These are phyloP conservation scores for Perilla frutescens DNA, from an alignment of 257 asterid genomes.

Conservation along the genomic window DNA sequence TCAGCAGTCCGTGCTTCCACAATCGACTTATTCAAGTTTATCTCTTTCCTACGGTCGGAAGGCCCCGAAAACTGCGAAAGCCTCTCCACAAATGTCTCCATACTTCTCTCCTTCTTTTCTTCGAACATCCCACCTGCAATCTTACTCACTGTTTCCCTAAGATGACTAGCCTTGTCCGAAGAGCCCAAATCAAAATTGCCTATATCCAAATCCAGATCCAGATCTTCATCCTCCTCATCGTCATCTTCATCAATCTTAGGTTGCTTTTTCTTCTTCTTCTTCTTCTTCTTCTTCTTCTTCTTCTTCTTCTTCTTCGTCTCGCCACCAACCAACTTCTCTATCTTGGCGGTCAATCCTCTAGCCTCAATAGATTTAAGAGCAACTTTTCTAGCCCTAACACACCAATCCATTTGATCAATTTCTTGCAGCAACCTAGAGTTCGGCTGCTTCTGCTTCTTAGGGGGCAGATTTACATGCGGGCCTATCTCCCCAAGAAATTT, in stretches of 20 bases:
- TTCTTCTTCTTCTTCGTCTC: slow-evolving; percentile 53
- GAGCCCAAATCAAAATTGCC: slow-evolving; percentile 43
- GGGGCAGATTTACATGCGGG: slow-evolving; percentile 38
- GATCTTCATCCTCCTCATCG: slow-evolving; percentile 42
- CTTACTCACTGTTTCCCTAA: slow-evolving; percentile 56
- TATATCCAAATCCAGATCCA: slow-evolving; percentile 51
- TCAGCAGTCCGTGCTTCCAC: slow-evolving; percentile 87
- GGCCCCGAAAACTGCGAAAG: slow-evolving; percentile 93
- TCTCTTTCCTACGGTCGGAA: slow-evolving; percentile 81
- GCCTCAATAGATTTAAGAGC: slow-evolving; percentile 91
- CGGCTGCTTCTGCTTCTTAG: slow-evolving; percentile 50
- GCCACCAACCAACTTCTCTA: slow-evolving; percentile 58
- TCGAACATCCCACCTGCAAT: slow-evolving; percentile 83
- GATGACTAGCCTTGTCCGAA: slow-evolving; percentile 42
- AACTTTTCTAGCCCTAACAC: slow-evolving; percentile 88
- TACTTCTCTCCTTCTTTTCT: slow-evolving; percentile 62
- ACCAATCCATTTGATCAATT: slow-evolving; percentile 78
- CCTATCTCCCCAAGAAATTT: slow-evolving; percentile 68
- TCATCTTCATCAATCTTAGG: slow-evolving; percentile 41
- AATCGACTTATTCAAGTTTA: slow-evolving; percentile 74
- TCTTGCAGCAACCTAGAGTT: slow-evolving; percentile 60
- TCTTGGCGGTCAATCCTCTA: slow-evolving; percentile 66
- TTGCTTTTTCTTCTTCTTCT: slow-evolving; percentile 38
- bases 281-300: slow-evolving; percentile 61
- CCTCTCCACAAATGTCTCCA: slow-evolving; percentile 76